Percentiles rank a stretch among this genome's conserved stretches.
These are phyloP conservation scores for Amoeboaphelidium occidentale DNA, from an alignment of 371 early-diverging fungal species.

Conservation along the genomic window DNA sequence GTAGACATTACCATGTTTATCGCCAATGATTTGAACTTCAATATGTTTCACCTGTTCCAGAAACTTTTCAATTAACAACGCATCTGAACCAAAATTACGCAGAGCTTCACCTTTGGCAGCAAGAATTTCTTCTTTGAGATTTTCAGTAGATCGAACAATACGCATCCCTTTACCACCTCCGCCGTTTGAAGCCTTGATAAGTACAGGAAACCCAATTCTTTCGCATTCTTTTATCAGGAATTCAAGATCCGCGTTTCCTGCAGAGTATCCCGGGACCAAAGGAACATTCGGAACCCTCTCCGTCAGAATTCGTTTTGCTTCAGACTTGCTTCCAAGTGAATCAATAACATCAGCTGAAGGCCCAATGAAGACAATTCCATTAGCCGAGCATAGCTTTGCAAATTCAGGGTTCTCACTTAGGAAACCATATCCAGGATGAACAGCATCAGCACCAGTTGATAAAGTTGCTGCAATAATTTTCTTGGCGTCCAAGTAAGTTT, in stretches of 20 bases:
- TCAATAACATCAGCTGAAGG: background rate
- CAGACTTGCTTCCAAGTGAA: background rate
- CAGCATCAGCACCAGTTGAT: background rate
- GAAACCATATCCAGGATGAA: conserved; percentile 1
- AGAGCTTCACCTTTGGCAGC: conserved; percentile 2
- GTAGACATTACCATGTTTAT: conserved; percentile 4
- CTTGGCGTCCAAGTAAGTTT: background rate
- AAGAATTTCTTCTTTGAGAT: background rate
- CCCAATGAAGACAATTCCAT: background rate
- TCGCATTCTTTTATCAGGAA: background rate
- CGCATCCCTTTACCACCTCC: conserved; percentile 12
- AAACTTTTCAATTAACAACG: background rate
- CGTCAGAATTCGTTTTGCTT: background rate
- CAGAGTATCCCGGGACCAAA: background rate
- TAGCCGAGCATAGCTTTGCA: background rate
- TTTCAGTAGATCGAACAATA: background rate
- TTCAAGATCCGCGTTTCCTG: background rate
- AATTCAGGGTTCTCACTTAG: background rate
- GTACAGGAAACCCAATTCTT: conserved; percentile 4
- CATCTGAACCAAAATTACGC: background rate
- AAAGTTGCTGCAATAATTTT: background rate
- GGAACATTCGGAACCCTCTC: conserved; percentile 15
- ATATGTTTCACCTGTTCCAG: conserved; percentile 9
- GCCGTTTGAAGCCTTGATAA: conserved; percentile 6
- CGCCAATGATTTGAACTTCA: conserved; percentile 10